Conservation (phyloP, 306 rosid species). For the Sicyos edulis region DNA sequence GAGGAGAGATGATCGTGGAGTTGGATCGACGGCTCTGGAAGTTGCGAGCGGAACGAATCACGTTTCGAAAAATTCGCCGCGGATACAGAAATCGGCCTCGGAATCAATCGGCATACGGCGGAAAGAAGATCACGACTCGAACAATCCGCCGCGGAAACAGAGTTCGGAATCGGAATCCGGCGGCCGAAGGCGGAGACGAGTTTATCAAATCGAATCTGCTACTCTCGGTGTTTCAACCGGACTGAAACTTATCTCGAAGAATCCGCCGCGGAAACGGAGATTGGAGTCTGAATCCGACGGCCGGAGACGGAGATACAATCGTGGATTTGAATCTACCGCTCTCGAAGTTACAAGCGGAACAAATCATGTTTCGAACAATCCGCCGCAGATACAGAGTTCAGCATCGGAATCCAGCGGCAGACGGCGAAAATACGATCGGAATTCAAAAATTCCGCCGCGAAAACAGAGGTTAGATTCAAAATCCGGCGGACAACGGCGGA, state of each 20-base stretch:
- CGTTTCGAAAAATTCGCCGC: not conserved
- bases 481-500: not conserved
- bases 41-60: not conserved
- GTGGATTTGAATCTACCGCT: not conserved
- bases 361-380: not conserved
- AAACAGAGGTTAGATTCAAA: not conserved
- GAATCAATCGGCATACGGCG: not conserved
- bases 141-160: not conserved
- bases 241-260: slow-evolving; percentile 65
- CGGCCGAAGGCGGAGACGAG: slow-evolving; percentile 25
- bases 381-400: not conserved
- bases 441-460: not conserved
- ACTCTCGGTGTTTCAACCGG: slow-evolving; percentile 88
- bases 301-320: slow-evolving; percentile 24
- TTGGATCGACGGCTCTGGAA: not conserved
- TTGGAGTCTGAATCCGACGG: not conserved
- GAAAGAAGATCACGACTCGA: slow-evolving; percentile 21
- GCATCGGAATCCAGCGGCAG: not conserved
- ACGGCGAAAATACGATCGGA: slow-evolving; percentile 23
- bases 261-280: not conserved
- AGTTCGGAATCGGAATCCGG: not conserved
- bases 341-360: not conserved
- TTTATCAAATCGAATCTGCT: slow-evolving; percentile 41
- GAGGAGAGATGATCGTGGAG: slow-evolving; percentile 22
- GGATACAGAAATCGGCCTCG: not conserved